Evolutionary conservation across 768 basidiomycete species (phyloP).

Genomic region (Lentinula guzmanii): DNA sequence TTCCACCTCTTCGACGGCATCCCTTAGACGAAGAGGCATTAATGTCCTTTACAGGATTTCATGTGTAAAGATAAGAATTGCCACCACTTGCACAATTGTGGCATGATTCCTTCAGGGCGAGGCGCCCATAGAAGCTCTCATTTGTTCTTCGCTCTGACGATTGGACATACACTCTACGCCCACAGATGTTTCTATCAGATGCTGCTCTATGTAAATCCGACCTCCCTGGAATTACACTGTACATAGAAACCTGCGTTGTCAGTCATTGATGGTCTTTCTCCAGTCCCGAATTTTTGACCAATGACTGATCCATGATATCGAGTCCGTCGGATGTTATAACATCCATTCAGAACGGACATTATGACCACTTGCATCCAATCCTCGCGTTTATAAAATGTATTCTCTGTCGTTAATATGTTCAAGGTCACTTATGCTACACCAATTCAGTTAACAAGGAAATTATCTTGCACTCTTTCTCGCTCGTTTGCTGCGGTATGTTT

Average conservation of each 20-base stretch:
- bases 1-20: slow-evolving; percentile 58
- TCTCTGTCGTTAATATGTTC: neutral
- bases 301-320: neutral
- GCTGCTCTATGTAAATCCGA: neutral
- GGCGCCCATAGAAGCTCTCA: neutral
- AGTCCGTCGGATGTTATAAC: neutral
- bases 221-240: neutral
- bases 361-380: neutral
- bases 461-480: neutral
- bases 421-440: neutral
- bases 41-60: slow-evolving; percentile 41
- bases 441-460: neutral
- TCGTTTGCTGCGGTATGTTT: too few relatives aligned
- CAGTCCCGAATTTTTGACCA: neutral
- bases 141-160: neutral
- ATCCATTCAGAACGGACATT: neutral
- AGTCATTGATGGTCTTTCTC: neutral
- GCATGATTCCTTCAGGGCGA: neutral
- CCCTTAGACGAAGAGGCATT: slow-evolving; percentile 67
- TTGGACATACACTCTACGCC: neutral
- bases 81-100: neutral
- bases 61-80: neutral
- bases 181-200: neutral
- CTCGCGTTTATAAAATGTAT: neutral
- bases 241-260: neutral